Conservation (phyloP, 371 early-diverging fungal species). For the Mortierella sp. region DNA sequence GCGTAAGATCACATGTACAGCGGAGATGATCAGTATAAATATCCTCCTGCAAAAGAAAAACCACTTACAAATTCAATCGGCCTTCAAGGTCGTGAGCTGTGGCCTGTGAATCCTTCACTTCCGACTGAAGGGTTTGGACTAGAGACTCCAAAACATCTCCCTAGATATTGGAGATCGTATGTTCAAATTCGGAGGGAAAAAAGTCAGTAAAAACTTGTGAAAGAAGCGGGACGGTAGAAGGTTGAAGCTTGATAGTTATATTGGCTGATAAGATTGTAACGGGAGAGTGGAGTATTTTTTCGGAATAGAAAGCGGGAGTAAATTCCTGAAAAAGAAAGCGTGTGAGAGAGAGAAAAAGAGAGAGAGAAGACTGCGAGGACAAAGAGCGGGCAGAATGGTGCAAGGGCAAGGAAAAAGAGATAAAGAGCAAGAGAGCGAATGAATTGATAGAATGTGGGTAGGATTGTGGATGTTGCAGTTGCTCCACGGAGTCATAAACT, state of each 20-base stretch:
- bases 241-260: too few relatives aligned
- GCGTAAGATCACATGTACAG: conserved; percentile 1
- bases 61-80: conserved; percentile 37
- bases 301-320: too few relatives aligned
- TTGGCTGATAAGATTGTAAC: too few relatives aligned
- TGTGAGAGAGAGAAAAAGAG: too few relatives aligned
- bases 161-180: conserved; percentile 12
- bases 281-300: too few relatives aligned
- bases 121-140: conserved; percentile 44
- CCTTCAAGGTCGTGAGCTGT: conserved; percentile 41
- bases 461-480: neutral
- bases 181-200: neutral
- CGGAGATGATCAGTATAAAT: neutral
- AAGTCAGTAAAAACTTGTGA: too few relatives aligned
- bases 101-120: conserved; percentile 36
- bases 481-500: conserved; percentile 9
- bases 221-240: too few relatives aligned
- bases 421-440: neutral
- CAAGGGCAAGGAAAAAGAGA: neutral
- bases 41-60: neutral
- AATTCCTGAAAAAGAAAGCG: too few relatives aligned
- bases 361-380: too few relatives aligned
- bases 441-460: neutral
- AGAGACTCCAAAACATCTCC: conserved; percentile 31
- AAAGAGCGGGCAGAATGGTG: neutral